Evolutionary conservation across 2,329 filamentous ascomycete species (phyloP), one percentile per base, ranked within the genome.

Genomic region (Dichotomopilus funicola): DNA sequence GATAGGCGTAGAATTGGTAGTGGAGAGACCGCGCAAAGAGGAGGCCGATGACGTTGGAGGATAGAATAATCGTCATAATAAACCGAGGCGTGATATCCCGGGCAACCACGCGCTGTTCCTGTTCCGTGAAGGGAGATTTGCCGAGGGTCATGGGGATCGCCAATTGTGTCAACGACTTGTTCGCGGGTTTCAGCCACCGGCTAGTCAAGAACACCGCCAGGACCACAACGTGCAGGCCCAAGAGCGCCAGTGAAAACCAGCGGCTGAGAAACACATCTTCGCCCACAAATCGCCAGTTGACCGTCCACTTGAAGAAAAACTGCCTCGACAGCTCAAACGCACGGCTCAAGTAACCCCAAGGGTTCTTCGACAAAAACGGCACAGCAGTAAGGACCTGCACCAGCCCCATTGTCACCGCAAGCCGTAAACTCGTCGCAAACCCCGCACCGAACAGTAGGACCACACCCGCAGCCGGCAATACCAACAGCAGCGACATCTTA

Each of bases 241-340:
- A 76, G 50, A 96, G 77, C 11, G 73, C 70, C 13, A 86, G 63
- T 33, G 90, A 82, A 67, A 96, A 95, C 1, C 73, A 68, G 57
- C 75, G 80, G 62, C 78, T 80, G 47, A 95, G 78, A 65, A 99
- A 99, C 0, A 75, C 71, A 6, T 88, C 81, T 71, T 96, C 91
- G 12, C 88, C 86, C n/a, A 96, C 73, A 69, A 97, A 97, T 53
- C 91, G 85, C 94, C 94, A 99, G 71, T 99, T 99, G 63, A 99
- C 94, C 0, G 94, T 99, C 94, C 94, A 99, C 72, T 92, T 91
- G 77, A 92, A 97, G 65, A 96, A 79, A 73, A 99, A 99, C 64
- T 89, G 84, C 53, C 94, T 81, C 47, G 88, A 91, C 56, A 99
- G 79, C 73, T 99, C 91, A 68, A 99, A 99, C 0, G 94, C 91